Percentiles rank a stretch among this genome's conserved stretches.
Evolutionary conservation across 139 green algal genomes (phyloP).

Genomic region (Limnomonas spitsbergensis): DNA sequence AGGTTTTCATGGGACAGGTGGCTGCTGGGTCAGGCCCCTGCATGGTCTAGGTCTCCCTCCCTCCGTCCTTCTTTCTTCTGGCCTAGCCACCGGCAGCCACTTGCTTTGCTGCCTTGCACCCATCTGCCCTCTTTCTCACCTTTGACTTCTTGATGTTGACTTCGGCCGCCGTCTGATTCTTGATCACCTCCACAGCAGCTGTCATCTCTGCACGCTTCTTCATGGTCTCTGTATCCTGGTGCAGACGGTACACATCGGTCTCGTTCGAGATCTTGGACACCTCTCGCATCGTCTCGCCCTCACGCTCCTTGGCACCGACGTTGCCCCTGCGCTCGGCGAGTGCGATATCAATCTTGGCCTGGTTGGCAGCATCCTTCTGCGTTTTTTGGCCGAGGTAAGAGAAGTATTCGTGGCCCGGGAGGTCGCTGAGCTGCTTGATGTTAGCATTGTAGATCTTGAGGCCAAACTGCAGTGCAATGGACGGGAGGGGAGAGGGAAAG

Average conservation of each 20-base stretch:
- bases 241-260: neutral
- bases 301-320: neutral
- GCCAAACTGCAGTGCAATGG: neutral
- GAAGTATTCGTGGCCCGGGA: neutral
- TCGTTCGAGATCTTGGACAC: neutral
- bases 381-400: neutral
- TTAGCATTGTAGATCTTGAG: slow-evolving; percentile 7
- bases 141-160: neutral
- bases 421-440: slow-evolving; percentile 1
- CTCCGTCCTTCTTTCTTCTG: no score
- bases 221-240: neutral
- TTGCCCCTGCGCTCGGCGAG: neutral
- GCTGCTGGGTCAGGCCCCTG: no score
- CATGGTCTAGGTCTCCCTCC: no score
- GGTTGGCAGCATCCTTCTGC: slow-evolving; percentile 1
- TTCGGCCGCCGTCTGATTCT: neutral
- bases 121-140: no score
- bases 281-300: neutral
- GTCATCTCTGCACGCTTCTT: neutral
- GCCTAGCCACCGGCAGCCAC: no score
- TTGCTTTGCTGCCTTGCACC: no score
- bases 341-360: neutral
- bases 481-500: no score
- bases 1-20: no score
- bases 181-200: neutral